A percentile compares a stretch with the other conserved stretches of the same genome.
Evolutionary conservation across 805 yeast species (phyloP).

Genomic region (Ogataea nitratoaversa): DNA sequence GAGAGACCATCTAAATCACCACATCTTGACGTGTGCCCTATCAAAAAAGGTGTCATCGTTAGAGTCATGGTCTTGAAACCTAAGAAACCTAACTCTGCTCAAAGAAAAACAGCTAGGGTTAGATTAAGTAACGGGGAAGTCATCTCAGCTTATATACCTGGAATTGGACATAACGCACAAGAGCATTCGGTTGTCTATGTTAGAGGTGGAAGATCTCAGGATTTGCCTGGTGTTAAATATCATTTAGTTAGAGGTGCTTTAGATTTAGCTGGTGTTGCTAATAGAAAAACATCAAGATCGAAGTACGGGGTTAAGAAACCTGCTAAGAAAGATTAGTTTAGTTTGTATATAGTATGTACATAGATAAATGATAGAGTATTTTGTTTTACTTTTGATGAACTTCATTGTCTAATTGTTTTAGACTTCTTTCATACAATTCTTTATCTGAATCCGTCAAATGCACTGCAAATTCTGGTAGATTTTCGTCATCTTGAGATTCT

Average conservation of each 20-base stretch:
- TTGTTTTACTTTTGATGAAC: conserved; percentile 27
- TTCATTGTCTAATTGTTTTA: conserved; percentile 41
- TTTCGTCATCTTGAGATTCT: conserved; percentile 3
- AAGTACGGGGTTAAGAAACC: conserved; percentile 93
- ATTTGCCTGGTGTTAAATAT: conserved; percentile 97
- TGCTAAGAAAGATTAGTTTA: conserved; percentile 35
- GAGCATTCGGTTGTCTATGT: conserved; percentile 95
- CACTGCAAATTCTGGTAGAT: conserved; percentile 19
- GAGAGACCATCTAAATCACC: conserved; percentile 61
- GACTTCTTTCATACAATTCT: conserved; percentile 38
- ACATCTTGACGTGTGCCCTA: conserved; percentile 77
- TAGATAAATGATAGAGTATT: too few relatives aligned
- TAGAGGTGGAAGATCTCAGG: conserved; percentile 98
- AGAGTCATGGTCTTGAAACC: conserved; percentile 95
- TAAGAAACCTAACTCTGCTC: conserved; percentile 97
- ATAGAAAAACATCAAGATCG: conserved; percentile 83
- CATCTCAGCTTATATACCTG: conserved; percentile 91
- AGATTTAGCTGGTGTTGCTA: conserved; percentile 93
- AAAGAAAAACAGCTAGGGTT: conserved; percentile 94
- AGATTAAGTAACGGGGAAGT: conserved; percentile 85
- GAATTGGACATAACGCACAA: conserved; percentile 97
- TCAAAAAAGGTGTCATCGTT: conserved; percentile 87
- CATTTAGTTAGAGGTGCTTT: conserved; percentile 89
- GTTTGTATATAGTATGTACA: conserved; percentile 10
- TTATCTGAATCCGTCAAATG: conserved; percentile 35